Conservation (phyloP, 2,329 filamentous ascomycete species). For the Emericellopsis cladophorae region DNA sequence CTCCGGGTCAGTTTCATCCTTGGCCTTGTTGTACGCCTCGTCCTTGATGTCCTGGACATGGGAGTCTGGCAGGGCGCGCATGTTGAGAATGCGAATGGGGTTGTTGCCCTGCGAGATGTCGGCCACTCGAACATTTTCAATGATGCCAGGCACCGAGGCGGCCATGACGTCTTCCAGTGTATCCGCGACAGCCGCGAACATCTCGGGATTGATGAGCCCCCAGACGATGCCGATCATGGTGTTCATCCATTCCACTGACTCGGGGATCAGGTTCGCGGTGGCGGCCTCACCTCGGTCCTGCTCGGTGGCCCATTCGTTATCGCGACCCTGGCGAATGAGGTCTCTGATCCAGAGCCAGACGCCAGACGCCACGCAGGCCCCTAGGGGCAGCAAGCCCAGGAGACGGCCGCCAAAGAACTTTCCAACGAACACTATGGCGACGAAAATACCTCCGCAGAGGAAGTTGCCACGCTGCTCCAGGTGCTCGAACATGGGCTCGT, state of each 20-base stretch:
- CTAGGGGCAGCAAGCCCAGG: conserved; percentile 64
- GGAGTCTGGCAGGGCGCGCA: conserved; percentile 67
- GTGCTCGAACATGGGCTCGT: conserved; percentile 72
- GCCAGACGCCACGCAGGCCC: conserved; percentile 57
- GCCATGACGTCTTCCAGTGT: conserved; percentile 84
- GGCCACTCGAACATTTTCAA: conserved; percentile 89
- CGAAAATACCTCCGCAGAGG: conserved; percentile 57
- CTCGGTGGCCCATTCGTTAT: conserved; percentile 81
- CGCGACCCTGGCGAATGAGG: conserved; percentile 66
- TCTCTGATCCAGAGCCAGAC: conserved; percentile 88
- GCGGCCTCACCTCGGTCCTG: conserved; percentile 75
- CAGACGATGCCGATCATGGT: conserved; percentile 73
- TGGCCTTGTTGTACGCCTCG: conserved; percentile 66
- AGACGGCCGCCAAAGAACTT: conserved; percentile 68
- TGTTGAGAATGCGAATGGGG: conserved; percentile 74
- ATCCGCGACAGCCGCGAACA: conserved; percentile 87
- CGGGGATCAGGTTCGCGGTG: conserved; percentile 77
- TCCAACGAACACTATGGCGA: conserved; percentile 64
- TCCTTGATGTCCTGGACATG: conserved; percentile 75
- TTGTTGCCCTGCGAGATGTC: conserved; percentile 93
- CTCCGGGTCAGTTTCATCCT: conserved; percentile 71
- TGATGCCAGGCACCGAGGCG: conserved; percentile 77
- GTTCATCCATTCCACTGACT: conserved; percentile 95
- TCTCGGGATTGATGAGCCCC: conserved; percentile 88
- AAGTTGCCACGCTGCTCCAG: conserved; percentile 64